Evolutionary conservation across 805 yeast species (phyloP).

Genomic region (Grigorovia transvaalensis): DNA sequence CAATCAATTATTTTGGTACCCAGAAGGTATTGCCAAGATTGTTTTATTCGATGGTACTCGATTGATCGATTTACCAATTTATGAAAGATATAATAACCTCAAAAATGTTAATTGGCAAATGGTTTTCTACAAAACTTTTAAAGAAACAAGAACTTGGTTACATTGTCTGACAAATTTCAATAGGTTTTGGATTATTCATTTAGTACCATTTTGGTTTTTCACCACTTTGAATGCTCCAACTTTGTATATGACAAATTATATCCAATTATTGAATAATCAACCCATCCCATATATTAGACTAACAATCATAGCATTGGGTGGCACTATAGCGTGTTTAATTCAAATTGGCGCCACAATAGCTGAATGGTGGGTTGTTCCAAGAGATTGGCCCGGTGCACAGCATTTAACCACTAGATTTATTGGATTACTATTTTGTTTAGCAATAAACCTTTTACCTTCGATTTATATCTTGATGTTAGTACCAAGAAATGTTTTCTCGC

Average conservation of each 20-base stretch:
- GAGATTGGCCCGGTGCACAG: slow-evolving; percentile 63
- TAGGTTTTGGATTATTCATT: slow-evolving; percentile 70
- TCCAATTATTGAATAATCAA: slow-evolving; percentile 42
- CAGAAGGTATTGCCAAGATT: slow-evolving; percentile 54
- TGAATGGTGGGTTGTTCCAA: slow-evolving; percentile 57
- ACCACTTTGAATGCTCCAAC: slow-evolving; percentile 60
- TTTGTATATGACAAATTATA: slow-evolving; percentile 50
- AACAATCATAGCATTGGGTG: slow-evolving; percentile 57
- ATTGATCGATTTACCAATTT: slow-evolving; percentile 44
- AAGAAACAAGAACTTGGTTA: slow-evolving; percentile 66
- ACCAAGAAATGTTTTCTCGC: slow-evolving; percentile 23
- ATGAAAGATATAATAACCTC: slow-evolving; percentile 46
- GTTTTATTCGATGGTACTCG: slow-evolving; percentile 35
- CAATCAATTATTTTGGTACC: slow-evolving; percentile 80
- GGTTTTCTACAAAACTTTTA: slow-evolving; percentile 64
- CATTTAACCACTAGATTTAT: slow-evolving; percentile 41
- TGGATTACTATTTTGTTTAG: slow-evolving; percentile 33
- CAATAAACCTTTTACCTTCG: slow-evolving; percentile 41
- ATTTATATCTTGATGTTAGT: slow-evolving; percentile 37
- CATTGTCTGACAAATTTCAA: slow-evolving; percentile 66
- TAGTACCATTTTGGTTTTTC: slow-evolving; percentile 67
- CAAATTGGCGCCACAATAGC: slow-evolving; percentile 45
- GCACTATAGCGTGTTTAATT: slow-evolving; percentile 48
- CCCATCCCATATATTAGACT: slow-evolving; percentile 49
- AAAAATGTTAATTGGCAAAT: slow-evolving; percentile 53